These are phyloP conservation scores for Mycena sanguinolenta DNA, from an alignment of 768 basidiomycete genomes.

Conservation along the genomic window DNA sequence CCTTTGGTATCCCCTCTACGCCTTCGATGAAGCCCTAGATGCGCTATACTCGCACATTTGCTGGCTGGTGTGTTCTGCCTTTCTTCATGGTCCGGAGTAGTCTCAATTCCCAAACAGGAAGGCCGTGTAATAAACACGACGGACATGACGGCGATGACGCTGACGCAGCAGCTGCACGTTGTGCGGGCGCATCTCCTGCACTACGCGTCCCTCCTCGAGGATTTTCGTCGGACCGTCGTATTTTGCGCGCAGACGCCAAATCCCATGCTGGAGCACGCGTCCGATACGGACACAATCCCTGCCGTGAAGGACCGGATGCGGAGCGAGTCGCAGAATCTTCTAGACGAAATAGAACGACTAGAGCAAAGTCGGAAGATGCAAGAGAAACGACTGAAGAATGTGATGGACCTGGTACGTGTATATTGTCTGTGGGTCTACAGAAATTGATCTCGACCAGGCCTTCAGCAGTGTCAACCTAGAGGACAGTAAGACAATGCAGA, in stretches of 20 bases:
- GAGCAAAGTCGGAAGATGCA: constrained; percentile 57
- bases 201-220: constrained; percentile 65
- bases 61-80: constrained; percentile 51
- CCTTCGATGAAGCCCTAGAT: constrained; percentile 73
- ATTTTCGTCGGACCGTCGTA: constrained; percentile 64
- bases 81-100: constrained; percentile 22
- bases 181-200: constrained; percentile 71
- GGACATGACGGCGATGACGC: constrained; percentile 55
- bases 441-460: constrained; percentile 47
- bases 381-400: constrained; percentile 61
- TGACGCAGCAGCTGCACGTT: constrained; percentile 68
- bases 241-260: constrained; percentile 65
- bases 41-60: constrained; percentile 64
- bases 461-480: constrained; percentile 64
- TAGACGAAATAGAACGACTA: constrained; percentile 64
- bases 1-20: constrained; percentile 72
- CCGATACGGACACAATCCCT: constrained; percentile 33
- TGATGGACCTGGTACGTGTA: constrained; percentile 60
- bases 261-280: constrained; percentile 54
- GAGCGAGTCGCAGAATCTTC: constrained; percentile 61
- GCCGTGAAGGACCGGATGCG: constrained; percentile 44
- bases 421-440: neutral
- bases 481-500: constrained; percentile 58
- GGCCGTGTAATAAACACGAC: constrained; percentile 54
- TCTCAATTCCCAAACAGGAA: constrained; percentile 52